phyloP scores from a whole-genome alignment of 2,329 filamentous ascomycete genomes.

The Alternaria dauci region DNA sequence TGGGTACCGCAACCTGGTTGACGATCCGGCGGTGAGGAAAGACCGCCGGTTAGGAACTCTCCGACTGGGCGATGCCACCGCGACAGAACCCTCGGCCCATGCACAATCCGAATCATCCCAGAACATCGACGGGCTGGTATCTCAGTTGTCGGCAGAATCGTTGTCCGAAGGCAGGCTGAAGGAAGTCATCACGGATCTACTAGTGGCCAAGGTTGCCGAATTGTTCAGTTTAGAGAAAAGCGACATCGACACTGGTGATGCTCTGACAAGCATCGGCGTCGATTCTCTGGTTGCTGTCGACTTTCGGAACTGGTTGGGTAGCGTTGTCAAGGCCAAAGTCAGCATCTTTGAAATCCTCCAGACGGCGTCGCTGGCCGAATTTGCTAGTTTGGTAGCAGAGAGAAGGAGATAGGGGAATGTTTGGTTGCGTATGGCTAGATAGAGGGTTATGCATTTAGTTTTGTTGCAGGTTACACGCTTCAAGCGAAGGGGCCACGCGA shows the following conservation, averaged over 20 bases:
- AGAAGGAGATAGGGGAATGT: neutral
- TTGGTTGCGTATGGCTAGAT: neutral
- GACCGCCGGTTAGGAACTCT: conserved; percentile 5
- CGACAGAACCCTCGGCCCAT: neutral
- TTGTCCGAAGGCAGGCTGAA: neutral
- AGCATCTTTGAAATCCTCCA: conserved; percentile 9
- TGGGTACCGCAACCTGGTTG: neutral
- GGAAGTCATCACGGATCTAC: neutral
- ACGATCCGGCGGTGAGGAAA: neutral
- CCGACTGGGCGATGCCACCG: neutral
- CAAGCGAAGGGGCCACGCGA: neutral
- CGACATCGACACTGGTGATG: neutral
- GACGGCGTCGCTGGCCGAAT: conserved; percentile 1
- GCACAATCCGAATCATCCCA: neutral
- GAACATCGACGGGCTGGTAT: neutral
- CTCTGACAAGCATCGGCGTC: conserved; percentile 4
- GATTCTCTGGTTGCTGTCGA: conserved; percentile 10
- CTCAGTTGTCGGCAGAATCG: conserved; percentile 1
- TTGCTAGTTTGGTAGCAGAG: neutral
- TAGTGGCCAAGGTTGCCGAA: conserved; percentile 3
- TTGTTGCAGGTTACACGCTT: neutral
- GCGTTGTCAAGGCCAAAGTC: conserved; percentile 1
- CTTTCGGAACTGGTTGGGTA: conserved; percentile 9
- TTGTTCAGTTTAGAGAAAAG: neutral
- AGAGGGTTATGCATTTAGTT: neutral